These are phyloP conservation scores for Claviceps africana DNA, from an alignment of 2,329 filamentous ascomycete genomes.

Conservation along the genomic window DNA sequence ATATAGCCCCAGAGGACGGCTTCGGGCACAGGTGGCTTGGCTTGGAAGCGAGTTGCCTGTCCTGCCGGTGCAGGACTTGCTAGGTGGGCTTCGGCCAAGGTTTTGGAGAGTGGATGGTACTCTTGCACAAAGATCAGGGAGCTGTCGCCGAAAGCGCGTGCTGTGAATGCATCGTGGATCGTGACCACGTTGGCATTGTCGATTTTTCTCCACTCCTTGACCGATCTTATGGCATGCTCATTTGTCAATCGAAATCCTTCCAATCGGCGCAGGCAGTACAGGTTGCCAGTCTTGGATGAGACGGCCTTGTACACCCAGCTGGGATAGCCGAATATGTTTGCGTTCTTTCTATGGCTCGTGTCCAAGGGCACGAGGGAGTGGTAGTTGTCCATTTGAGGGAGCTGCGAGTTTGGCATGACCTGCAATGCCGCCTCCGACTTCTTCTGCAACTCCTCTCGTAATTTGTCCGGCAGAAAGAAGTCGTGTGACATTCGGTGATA, in stretches of 20 bases:
- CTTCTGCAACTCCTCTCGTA: constrained; percentile 79
- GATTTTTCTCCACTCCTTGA: constrained; percentile 81
- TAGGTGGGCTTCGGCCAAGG: constrained; percentile 72
- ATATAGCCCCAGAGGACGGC: constrained; percentile 81
- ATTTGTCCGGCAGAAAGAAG: constrained; percentile 77
- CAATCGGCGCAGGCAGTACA: constrained; percentile 75
- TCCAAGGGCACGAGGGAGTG: constrained; percentile 87
- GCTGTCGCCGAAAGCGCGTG: constrained; percentile 81
- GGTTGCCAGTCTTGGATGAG: constrained; percentile 73
- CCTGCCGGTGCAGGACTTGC: constrained; percentile 17
- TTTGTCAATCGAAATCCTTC: constrained; percentile 83
- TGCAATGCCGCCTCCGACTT: constrained; percentile 77
- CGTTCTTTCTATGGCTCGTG: constrained; percentile 63
- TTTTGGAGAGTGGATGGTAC: constrained; percentile 84
- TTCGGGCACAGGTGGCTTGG: constrained; percentile 45
- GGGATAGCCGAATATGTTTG: constrained; percentile 68
- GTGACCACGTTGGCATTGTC: constrained; percentile 70
- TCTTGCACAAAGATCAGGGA: constrained; percentile 89
- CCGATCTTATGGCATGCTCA: constrained; percentile 72
- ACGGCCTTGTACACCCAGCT: constrained; percentile 95
- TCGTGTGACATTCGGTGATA: constrained; percentile 83
- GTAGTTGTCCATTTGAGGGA: constrained; percentile 74
- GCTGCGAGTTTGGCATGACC: constrained; percentile 61
- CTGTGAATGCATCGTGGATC: constrained; percentile 86
- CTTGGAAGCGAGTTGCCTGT: constrained; percentile 30